Evolutionary conservation across 805 yeast genomes (phyloP).

Genomic region (Yamadazyma ubonensis): DNA sequence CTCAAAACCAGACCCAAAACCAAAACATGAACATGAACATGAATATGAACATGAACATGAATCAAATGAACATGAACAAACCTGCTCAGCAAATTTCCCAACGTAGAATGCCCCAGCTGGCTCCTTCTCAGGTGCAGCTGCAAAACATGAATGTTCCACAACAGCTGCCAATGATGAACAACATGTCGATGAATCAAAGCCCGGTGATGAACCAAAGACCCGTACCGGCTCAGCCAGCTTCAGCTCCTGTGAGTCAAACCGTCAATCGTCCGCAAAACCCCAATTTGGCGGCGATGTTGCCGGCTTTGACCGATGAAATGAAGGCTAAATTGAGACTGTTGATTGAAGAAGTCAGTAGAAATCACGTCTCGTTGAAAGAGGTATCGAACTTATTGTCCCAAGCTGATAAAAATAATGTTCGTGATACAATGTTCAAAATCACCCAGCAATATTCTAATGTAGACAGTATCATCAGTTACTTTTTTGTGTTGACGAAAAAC

Average conservation of each 20-base stretch:
- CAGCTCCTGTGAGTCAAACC: neutral
- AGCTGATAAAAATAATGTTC: conserved; percentile 62
- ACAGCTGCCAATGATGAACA: conserved; percentile 16
- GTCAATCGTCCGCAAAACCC: conserved; percentile 6
- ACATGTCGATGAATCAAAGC: conserved; percentile 12
- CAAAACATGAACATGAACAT: neutral
- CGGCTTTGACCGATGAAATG: conserved; percentile 56
- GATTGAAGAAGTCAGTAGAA: conserved; percentile 65
- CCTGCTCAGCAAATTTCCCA: conserved; percentile 22
- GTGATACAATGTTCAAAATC: conserved; percentile 51
- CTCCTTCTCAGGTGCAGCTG: conserved; percentile 2
- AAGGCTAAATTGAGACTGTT: conserved; percentile 60
- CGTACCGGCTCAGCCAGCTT: neutral
- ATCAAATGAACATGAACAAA: conserved; percentile 16
- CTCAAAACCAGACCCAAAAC: too few species aligned
- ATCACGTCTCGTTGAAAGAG: conserved; percentile 65
- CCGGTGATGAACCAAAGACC: conserved; percentile 13
- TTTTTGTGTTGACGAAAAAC: conserved; percentile 72
- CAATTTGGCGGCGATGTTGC: conserved; percentile 21
- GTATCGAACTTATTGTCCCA: conserved; percentile 59
- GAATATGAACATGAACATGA: conserved; percentile 9
- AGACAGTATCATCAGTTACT: conserved; percentile 76
- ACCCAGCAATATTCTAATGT: conserved; percentile 65
- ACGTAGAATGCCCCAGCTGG: conserved; percentile 19
- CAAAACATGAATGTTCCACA: conserved; percentile 9